Conservation (phyloP, 768 basidiomycete species). For the Pulveroboletus sp. region DNA sequence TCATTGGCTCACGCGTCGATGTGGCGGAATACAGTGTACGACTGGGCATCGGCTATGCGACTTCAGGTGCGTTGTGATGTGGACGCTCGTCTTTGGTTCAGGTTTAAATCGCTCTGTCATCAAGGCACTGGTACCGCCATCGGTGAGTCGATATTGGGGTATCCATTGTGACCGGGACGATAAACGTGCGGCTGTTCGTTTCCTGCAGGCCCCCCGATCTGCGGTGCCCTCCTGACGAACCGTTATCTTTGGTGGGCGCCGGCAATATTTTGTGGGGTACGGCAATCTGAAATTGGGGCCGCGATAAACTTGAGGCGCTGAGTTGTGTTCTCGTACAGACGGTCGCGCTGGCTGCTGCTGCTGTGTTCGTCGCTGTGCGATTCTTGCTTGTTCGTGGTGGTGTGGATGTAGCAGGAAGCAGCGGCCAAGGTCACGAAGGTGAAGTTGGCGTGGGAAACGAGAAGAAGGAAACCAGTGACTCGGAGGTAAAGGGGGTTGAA, state of each 20-base stretch:
- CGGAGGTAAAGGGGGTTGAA: no score
- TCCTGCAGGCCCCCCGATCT: conserved; percentile 49
- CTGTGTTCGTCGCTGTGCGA: no score
- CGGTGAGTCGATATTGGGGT: conserved; percentile 5
- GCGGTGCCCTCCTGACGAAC: conserved; percentile 49
- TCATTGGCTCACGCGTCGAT: neutral
- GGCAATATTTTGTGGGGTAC: conserved; percentile 46
- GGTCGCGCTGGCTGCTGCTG: no score
- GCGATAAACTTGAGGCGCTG: no score
- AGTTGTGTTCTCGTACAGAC: no score
- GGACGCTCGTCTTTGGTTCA: neutral
- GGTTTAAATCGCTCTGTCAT: neutral
- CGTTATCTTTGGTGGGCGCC: conserved; percentile 57
- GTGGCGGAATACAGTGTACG: conserved; percentile 24
- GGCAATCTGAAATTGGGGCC: no score
- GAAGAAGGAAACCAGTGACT: no score
- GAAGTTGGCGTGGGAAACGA: no score
- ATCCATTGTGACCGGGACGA: no score
- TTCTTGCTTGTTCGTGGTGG: no score
- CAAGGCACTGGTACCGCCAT: conserved; percentile 26
- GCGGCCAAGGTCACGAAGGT: no score
- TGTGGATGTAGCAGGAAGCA: no score
- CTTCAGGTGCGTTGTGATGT: conserved; percentile 39
- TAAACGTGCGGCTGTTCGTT: conserved; percentile 4
- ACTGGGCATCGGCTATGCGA: conserved; percentile 47